Conservation (phyloP, 2,329 filamentous ascomycete genomes). For the Hypoxylon rubiginosum region DNA sequence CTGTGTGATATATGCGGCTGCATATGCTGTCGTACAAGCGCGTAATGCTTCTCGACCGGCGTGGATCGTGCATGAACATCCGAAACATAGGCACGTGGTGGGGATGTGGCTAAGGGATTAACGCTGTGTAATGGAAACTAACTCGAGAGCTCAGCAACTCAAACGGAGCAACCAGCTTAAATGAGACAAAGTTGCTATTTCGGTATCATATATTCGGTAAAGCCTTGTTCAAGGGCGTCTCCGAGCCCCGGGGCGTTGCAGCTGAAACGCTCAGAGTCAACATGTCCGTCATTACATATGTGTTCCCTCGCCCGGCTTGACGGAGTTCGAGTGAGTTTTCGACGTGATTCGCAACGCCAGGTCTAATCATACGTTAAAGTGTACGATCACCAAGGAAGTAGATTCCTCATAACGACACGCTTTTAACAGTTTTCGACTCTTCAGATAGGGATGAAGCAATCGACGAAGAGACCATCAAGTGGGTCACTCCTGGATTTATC, state of each 20-base stretch:
- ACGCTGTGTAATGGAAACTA: no score
- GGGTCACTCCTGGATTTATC: slow-evolving; percentile 13
- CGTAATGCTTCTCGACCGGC: not conserved
- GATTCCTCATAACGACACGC: no score
- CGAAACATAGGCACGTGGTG: not conserved
- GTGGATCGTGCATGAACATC: not conserved
- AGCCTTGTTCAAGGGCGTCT: no score
- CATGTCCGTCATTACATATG: not conserved
- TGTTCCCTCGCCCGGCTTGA: not conserved
- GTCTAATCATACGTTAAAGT: no score
- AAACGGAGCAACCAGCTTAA: not conserved
- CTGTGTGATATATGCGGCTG: not conserved
- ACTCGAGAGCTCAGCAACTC: no score
- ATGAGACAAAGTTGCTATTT: not conserved
- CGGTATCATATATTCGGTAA: no score
- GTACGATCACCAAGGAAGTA: no score
- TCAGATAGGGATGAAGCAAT: not conserved
- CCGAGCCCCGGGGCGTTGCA: not conserved
- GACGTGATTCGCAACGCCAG: not conserved
- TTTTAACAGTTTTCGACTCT: no score
- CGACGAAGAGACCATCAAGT: slow-evolving; percentile 5
- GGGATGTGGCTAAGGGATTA: not conserved
- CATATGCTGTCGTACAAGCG: not conserved
- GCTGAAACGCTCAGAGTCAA: not conserved
- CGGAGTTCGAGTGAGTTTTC: not conserved